Evolutionary conservation across 2,329 filamentous ascomycete genomes (phyloP).

Genomic region (Ceratocystis variospora): DNA sequence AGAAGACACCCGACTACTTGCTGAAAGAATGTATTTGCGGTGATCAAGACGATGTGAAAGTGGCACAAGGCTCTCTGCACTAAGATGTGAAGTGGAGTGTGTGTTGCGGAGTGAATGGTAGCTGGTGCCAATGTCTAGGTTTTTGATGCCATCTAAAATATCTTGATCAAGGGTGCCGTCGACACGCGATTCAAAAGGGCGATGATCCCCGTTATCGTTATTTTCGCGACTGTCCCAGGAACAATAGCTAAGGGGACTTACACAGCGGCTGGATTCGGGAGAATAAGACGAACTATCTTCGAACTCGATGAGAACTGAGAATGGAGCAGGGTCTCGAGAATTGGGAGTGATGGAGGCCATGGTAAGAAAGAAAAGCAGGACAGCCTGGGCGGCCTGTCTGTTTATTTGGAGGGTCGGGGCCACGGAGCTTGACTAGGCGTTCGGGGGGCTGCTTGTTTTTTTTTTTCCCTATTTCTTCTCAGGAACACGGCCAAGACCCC

Average conservation of each 20-base stretch:
- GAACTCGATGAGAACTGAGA: constrained; percentile 16
- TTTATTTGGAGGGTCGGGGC: constrained; percentile 12
- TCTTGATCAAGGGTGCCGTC: constrained; percentile 15
- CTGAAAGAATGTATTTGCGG: constrained; percentile 7
- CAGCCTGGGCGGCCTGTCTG: constrained; percentile 10
- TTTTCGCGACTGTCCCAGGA: constrained; percentile 17
- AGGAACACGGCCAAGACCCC: constrained; percentile 17
- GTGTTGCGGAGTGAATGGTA: constrained; percentile 1
- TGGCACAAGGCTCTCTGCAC: neutral
- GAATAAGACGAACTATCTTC: constrained; percentile 15
- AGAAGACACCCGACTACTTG: constrained; percentile 7
- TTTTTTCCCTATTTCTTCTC: neutral
- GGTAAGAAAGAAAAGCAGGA: constrained; percentile 1
- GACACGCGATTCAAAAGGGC: constrained; percentile 5
- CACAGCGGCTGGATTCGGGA: constrained; percentile 17
- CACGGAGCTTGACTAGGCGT: neutral
- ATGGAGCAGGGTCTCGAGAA: constrained; percentile 16
- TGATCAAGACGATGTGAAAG: constrained; percentile 8
- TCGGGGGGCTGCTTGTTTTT: constrained; percentile 7
- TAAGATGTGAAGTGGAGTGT: neutral
- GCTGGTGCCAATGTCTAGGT: constrained; percentile 14
- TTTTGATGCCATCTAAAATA: constrained; percentile 17
- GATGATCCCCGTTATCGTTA: constrained; percentile 5
- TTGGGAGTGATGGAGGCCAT: constrained; percentile 14
- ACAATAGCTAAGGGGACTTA: constrained; percentile 16